Evolutionary conservation across 805 yeast species (phyloP), one percentile per base, ranked within the genome.

Genomic region (Candida xiaguanensis): DNA sequence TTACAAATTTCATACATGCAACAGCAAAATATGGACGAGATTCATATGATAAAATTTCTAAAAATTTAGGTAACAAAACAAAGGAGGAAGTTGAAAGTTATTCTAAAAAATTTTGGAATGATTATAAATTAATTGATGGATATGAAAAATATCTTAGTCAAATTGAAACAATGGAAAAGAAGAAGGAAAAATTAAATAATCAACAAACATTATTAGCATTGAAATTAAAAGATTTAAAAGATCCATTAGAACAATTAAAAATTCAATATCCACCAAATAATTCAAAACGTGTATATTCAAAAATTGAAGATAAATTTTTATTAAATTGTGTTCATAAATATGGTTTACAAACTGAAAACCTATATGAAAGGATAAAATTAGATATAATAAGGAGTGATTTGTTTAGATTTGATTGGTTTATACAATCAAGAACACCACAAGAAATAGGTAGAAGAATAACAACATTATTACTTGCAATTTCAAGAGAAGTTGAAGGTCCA

Each of bases 191-290:
- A 47, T 55, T 78, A 16, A 55, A 60, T 25, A 62, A 69, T 29
- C 91, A 85, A 52, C 77, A 80, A 43, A 68, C 64, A 36, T 60
- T 82, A 8, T 61, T 85, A 26, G 69, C 67, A 2, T 61, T 58
- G 23, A 83, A 83, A 48, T 61, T 84, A 47, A 69, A 69, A 33
- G 74, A 69, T 39, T 65, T 71, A 30, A 65, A 67, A n/a, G 76
- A 73, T 41, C 89, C 90, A 0, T 55, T 83, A 16, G 78, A 78
- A 32, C 80, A 82, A 31, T 61, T 85, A 58, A 61, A 61, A 3
- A 79, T 85, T 17, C 83, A 77, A 39, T 85, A 83, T 44, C 91
- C 93, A 0, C 90, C 90, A n/a, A 85, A 84, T 53, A 85, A 83
- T 55, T 83, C 93, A 9, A 83, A 85, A 52, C 65, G 89, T 48